Evolutionary conservation across 176 grass and related monocot genomes (phyloP), one percentile per base, ranked within the genome.

Genomic region (Phoenix dactylifera): DNA sequence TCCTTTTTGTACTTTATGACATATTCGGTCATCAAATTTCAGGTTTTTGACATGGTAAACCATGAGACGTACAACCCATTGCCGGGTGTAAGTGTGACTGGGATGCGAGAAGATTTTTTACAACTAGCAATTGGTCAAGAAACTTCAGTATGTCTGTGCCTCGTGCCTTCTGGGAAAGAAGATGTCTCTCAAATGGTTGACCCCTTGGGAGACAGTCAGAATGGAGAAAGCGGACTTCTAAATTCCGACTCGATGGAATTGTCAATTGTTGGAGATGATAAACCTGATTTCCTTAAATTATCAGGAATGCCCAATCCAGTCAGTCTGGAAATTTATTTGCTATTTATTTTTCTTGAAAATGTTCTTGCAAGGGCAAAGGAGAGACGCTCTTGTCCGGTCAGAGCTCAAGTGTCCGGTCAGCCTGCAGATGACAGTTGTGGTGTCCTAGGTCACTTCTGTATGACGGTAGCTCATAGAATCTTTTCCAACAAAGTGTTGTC

Each of bases 11-110:
- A 6, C 19, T 65, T 65, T 12, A 51, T 57, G 22, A 12, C 48
- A 80, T 63, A 71, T 50, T 76, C 58, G 62, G 50, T 39, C 20
- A 16, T 72, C 24, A 52, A 22, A 74, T 18, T 51, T 60, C 58
- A 95, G 90, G 85, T 89, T 72, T 97, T 97, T 75, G 84, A 91
- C 72, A 72, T 90, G 83, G 78, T 97, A 59, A 97, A 82, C 55
- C 76, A 62, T 3, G 92, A 91, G 61, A 82, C 81, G 28, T 91
- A 85, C 77, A 62, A 32, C 65, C 74, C 79, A 63, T 72, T 78
- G 7, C 71, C 84, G 72, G 84, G 83, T 57, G 85, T 91, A 60
- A 85, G 85, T 64, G 84, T 91, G 51, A 97, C 93, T 75, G 93
- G 87, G 62, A 88, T 97, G 87, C 70, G 67, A 6, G 83, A 97